Base-by-base conservation (phyloP, 345 rosid species). In the Euphorbia lathyris region DNA sequence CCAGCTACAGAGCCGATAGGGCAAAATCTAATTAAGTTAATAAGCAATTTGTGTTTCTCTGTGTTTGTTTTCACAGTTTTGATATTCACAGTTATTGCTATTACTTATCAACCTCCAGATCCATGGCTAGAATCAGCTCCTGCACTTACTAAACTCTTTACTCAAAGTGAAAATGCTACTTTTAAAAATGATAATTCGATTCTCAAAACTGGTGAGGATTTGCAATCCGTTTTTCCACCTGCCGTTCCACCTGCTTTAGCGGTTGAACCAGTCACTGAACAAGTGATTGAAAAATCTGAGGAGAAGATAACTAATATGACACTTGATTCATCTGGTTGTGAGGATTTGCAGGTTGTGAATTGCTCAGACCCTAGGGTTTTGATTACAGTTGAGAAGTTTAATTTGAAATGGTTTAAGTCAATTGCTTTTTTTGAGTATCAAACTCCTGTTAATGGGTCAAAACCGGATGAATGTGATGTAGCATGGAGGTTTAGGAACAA, bases 81-180 rank as follows among this genome's bases (percentile, higher is more conserved):
- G 60, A 83, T 90, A 5, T 84, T 95, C 73, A 88, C 94, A 2
- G 91, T 85, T 53, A 83, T 92, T 70, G 97, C 97, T 70, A 83
- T 90, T 78, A 92, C 97, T 22, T 92, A 92, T 78, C 96, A 92
- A 73, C 99, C 99, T 4, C 97, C 93, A 69, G 97, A 92, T 85
- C 97, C 97, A 77, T 92, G 97, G 96, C 91, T 95, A 36, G 89
- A 95, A 67, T 88, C 98, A 7, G 96, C 97, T 70, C 97, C 97
- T 0, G 91, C 90, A 14, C 74, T 95, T 11, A 85, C 96, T 20
- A 87, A 83, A 58, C 86, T 95, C 77, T 84, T 92, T 70, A 86
- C 99, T 12, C 75, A 71, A 64, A 81, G 74, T 51, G 88, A 88
- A 67, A 90, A 92, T 67, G 96, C 96, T 64, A 90, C 98, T 72